Conservation (phyloP, 2,329 filamentous ascomycete genomes). For the Ophiostoma perfectum region DNA sequence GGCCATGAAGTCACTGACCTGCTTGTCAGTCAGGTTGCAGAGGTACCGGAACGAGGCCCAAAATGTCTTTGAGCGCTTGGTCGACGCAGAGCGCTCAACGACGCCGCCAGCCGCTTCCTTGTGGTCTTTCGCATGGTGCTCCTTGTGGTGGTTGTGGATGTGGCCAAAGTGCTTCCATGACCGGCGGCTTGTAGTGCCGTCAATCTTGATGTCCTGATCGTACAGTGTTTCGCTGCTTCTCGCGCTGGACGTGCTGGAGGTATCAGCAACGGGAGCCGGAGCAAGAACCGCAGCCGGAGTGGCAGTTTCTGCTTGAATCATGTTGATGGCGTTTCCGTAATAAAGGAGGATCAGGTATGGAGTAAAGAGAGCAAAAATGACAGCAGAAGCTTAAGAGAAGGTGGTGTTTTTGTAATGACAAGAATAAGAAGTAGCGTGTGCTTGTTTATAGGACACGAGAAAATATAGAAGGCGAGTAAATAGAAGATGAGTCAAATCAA, state of each 20-base stretch:
- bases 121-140: slow-evolving; percentile 22
- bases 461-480: too few relatives aligned
- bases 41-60: slow-evolving; percentile 47
- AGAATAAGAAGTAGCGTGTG: too few relatives aligned
- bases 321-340: not conserved
- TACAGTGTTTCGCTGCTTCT: slow-evolving; percentile 12
- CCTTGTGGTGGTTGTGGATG: not conserved
- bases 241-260: not conserved
- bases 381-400: too few relatives aligned
- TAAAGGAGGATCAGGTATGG: too few relatives aligned
- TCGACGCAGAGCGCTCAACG: slow-evolving; percentile 41
- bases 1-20: slow-evolving; percentile 52
- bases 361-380: too few relatives aligned
- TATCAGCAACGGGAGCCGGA: not conserved
- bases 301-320: slow-evolving; percentile 8
- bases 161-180: slow-evolving; percentile 14
- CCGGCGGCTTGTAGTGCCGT: not conserved
- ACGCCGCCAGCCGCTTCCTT: slow-evolving; percentile 25
- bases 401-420: too few relatives aligned
- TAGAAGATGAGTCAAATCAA: not conserved
- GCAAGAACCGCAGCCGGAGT: not conserved
- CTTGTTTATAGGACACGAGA: too few relatives aligned
- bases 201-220: slow-evolving; percentile 6
- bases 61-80: slow-evolving; percentile 47
- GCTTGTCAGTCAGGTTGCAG: slow-evolving; percentile 42